A percentile compares a stretch with the other conserved stretches of the same genome.
These are phyloP conservation scores for Cytospora piceicola DNA, from an alignment of 2,329 filamentous ascomycete species.

Conservation along the genomic window DNA sequence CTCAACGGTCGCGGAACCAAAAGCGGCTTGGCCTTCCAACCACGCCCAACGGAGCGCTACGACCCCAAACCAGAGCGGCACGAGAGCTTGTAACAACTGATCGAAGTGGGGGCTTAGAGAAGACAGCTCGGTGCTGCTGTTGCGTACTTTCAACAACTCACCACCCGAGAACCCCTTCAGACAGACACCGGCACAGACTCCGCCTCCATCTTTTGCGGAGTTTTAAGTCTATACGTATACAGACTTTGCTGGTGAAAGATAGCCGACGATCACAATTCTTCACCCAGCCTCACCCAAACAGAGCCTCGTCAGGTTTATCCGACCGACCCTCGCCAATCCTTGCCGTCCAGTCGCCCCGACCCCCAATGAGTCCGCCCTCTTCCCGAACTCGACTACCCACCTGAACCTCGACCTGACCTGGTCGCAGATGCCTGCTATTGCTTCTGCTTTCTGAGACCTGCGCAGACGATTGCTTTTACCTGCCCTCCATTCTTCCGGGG, in stretches of 20 bases:
- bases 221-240: constrained; percentile 2
- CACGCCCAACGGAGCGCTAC: constrained; percentile 15
- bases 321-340: background rate
- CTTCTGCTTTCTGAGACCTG: background rate
- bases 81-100: background rate
- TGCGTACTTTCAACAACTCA: constrained; percentile 14
- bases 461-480: constrained; percentile 2
- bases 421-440: constrained; percentile 20
- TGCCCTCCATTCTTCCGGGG: constrained; percentile 7
- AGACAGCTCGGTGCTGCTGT: constrained; percentile 8
- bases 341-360: background rate
- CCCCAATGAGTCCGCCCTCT: constrained; percentile 13
- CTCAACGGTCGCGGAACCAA: constrained; percentile 16
- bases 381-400: constrained; percentile 6
- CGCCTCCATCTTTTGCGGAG: constrained; percentile 2
- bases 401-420: constrained; percentile 11
- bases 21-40: constrained; percentile 17
- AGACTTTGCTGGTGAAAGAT: constrained; percentile 19
- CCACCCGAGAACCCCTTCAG: constrained; percentile 20
- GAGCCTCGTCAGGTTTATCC: background rate
- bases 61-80: background rate
- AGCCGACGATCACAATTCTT: background rate
- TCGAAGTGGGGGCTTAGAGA: background rate
- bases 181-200: constrained; percentile 18
- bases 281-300: constrained; percentile 8